Evolutionary conservation across 2,329 filamentous ascomycete genomes (phyloP).

Genomic region (Pseudocercospora fuligena): DNA sequence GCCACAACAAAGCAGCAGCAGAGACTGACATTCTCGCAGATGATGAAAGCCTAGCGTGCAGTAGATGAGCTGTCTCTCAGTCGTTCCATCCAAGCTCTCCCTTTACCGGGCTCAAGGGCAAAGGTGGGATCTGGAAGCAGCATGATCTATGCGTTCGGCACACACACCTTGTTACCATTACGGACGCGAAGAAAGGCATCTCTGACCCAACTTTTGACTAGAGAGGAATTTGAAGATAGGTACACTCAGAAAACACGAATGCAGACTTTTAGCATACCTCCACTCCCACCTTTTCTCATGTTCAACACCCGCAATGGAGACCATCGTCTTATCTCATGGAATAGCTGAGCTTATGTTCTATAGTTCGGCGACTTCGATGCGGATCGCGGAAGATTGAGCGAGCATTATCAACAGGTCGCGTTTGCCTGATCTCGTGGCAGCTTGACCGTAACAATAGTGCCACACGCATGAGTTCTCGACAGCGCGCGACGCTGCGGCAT

Average conservation of each 20-base stretch:
- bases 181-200: constrained; percentile 95
- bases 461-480: constrained; percentile 20
- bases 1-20: not conserved
- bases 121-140: constrained; percentile 69
- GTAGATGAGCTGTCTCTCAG: constrained; percentile 77
- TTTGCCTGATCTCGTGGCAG: constrained; percentile 30
- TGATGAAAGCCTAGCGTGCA: constrained; percentile 99
- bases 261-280: not conserved
- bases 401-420: constrained; percentile 40
- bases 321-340: constrained; percentile 21
- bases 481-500: too few relatives aligned
- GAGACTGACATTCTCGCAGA: constrained; percentile 58
- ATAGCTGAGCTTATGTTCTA: constrained; percentile 23
- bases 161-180: constrained; percentile 94
- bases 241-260: not conserved
- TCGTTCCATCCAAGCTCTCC: constrained; percentile 78
- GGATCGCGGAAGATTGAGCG: constrained; percentile 35
- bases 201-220: constrained; percentile 68
- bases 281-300: constrained; percentile 1
- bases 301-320: constrained; percentile 10
- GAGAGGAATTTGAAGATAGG: constrained; percentile 15
- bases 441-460: constrained; percentile 41
- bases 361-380: constrained; percentile 33
- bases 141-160: constrained; percentile 99
- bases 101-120: constrained; percentile 88